Conservation (phyloP, 768 basidiomycete genomes). For the Leccinellum albellum region DNA sequence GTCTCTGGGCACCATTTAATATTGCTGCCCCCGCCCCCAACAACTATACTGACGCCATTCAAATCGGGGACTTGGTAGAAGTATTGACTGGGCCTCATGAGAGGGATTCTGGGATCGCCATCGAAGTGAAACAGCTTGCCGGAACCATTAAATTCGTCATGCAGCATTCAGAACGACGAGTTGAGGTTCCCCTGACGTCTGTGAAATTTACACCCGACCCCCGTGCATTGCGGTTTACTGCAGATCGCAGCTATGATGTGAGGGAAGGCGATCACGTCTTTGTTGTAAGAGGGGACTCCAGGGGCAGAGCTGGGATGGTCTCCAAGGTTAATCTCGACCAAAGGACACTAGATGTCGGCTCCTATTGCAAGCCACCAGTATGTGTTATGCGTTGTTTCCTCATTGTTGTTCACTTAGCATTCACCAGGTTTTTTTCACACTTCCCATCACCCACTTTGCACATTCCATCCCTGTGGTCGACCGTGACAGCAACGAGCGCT, state of each 20-base stretch:
- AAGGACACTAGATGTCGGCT: background rate
- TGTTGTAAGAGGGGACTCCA: background rate
- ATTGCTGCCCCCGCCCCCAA: background rate
- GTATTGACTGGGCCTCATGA: background rate
- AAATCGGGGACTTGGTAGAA: background rate
- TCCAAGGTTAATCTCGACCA: background rate
- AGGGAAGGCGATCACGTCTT: background rate
- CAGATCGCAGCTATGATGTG: background rate
- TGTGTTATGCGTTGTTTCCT: background rate
- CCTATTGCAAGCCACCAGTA: background rate
- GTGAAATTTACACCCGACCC: background rate
- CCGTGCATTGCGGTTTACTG: background rate
- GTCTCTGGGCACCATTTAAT: background rate
- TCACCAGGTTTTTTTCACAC: background rate
- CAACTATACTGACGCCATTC: background rate
- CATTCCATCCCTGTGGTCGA: background rate
- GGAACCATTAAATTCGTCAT: background rate
- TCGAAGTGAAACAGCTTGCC: background rate
- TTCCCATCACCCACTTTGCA: background rate
- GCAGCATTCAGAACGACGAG: background rate
- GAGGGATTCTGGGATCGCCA: background rate
- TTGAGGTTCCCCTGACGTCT: background rate
- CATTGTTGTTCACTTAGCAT: background rate
- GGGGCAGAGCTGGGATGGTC: background rate
- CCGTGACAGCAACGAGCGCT: background rate